These are phyloP conservation scores for Hevea brasiliensis DNA, from an alignment of 345 rosid genomes.

Conservation along the genomic window DNA sequence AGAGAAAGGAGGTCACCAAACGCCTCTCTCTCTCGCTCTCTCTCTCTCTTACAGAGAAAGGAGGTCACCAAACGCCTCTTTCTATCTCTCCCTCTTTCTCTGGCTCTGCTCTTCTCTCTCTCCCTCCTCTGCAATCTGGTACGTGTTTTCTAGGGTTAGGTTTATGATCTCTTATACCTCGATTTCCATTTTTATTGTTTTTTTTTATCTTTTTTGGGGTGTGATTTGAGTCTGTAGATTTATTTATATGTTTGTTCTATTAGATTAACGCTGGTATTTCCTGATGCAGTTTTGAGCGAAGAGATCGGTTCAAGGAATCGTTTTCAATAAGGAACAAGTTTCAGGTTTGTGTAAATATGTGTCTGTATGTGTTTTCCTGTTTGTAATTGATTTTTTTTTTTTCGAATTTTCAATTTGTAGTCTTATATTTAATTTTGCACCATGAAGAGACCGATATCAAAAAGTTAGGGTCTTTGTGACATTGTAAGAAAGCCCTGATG, in stretches of 20 bases:
- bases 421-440: neutral
- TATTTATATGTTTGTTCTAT: neutral
- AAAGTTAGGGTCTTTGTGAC: conserved; percentile 1
- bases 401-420: neutral
- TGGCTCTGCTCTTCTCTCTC: neutral
- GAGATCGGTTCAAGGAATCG: conserved; percentile 28
- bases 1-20: neutral
- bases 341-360: neutral
- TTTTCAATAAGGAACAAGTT: conserved; percentile 15
- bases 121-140: conserved; percentile 38
- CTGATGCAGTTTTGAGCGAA: conserved; percentile 32
- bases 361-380: too few relatives aligned
- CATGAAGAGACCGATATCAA: neutral
- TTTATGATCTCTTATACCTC: conserved; percentile 15
- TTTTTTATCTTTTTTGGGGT: neutral
- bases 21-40: conserved; percentile 15
- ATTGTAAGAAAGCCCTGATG: neutral
- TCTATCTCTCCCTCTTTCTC: conserved; percentile 8
- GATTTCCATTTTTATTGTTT: neutral
- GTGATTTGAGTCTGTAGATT: neutral
- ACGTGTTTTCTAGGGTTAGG: conserved; percentile 32
- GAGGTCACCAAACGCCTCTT: conserved; percentile 4
- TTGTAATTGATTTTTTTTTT: too few relatives aligned
- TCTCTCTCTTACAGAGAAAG: neutral
- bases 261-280: conserved; percentile 20